A percentile compares a stretch with the other conserved stretches of the same genome.
Evolutionary conservation across 768 basidiomycete genomes (phyloP).

Genomic region (Boletus pseudopeckii): DNA sequence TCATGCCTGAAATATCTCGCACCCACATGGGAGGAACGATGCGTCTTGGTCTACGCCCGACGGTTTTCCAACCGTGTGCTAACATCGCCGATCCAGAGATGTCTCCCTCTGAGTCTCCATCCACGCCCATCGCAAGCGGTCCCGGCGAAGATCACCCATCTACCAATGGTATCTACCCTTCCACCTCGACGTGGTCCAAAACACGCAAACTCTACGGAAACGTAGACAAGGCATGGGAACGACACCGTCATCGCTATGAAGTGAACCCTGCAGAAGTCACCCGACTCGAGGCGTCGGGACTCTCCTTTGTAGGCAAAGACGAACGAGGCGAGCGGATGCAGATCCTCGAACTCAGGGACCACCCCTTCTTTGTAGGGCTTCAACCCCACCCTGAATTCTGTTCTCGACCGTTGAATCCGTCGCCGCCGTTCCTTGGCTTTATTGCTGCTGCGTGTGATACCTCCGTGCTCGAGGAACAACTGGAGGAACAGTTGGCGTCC

Average conservation of each 20-base stretch:
- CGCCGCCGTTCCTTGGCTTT: slow-evolving; percentile 95
- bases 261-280: slow-evolving; percentile 89
- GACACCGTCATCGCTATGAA: slow-evolving; percentile 95
- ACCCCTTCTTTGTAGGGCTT: slow-evolving; percentile 90
- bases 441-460: slow-evolving; percentile 71
- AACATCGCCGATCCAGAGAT: slow-evolving; percentile 11
- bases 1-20: slow-evolving; percentile 98
- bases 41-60: slow-evolving; percentile 97
- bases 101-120: slow-evolving; percentile 10
- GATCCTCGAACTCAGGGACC: slow-evolving; percentile 84
- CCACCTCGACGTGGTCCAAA: slow-evolving; percentile 67
- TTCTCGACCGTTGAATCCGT: slow-evolving; percentile 95
- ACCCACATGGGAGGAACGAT: slow-evolving; percentile 99
- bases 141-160: not conserved
- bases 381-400: slow-evolving; percentile 99
- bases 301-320: slow-evolving; percentile 84
- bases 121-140: slow-evolving; percentile 6
- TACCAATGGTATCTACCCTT: slow-evolving; percentile 10
- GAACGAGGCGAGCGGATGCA: slow-evolving; percentile 98
- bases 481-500: slow-evolving; percentile 55
- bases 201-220: slow-evolving; percentile 81
- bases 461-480: slow-evolving; percentile 64
- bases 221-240: slow-evolving; percentile 83
- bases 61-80: slow-evolving; percentile 66
- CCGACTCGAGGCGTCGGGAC: slow-evolving; percentile 63